Percentiles rank a stretch among this genome's conserved stretches.
phyloP scores from a whole-genome alignment of 169 alveolate genomes.

The Plasmodium gonderi region DNA sequence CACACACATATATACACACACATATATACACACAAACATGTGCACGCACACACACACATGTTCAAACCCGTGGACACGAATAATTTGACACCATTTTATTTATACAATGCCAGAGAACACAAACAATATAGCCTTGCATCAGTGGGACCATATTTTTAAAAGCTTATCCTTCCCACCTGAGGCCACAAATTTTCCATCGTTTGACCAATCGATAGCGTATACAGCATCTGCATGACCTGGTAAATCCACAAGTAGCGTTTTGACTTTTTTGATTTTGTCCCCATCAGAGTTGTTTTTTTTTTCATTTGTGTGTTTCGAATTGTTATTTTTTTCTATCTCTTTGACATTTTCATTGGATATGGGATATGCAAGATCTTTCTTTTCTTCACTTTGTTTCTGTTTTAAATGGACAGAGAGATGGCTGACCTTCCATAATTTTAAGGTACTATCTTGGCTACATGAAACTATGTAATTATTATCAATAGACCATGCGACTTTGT shows the following conservation, averaged over 20 bases:
- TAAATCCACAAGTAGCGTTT: conserved; percentile 94
- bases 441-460: conserved; percentile 96
- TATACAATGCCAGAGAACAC: not conserved
- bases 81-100: too few species aligned
- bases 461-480: conserved; percentile 95
- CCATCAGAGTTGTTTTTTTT: not conserved
- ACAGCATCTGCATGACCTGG: conserved; percentile 99
- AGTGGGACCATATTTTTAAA: conserved; percentile 93
- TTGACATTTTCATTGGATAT: conserved; percentile 16
- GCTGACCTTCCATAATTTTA: conserved; percentile 95
- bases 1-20: not conserved
- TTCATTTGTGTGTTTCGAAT: not conserved
- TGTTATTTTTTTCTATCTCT: not conserved
- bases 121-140: conserved; percentile 71
- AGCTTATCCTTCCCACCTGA: conserved; percentile 94
- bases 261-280: conserved; percentile 20
- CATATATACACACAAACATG: not conserved
- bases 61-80: too few species aligned
- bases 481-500: conserved; percentile 97
- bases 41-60: not conserved
- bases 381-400: conserved; percentile 65
- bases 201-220: conserved; percentile 98
- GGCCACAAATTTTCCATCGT: conserved; percentile 96
- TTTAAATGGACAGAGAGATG: conserved; percentile 68
- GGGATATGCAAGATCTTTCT: not conserved